Evolutionary conservation across 2,329 filamentous ascomycete genomes (phyloP), one percentile per base, ranked within the genome.

Genomic region (Colletotrichum cuscutae): DNA sequence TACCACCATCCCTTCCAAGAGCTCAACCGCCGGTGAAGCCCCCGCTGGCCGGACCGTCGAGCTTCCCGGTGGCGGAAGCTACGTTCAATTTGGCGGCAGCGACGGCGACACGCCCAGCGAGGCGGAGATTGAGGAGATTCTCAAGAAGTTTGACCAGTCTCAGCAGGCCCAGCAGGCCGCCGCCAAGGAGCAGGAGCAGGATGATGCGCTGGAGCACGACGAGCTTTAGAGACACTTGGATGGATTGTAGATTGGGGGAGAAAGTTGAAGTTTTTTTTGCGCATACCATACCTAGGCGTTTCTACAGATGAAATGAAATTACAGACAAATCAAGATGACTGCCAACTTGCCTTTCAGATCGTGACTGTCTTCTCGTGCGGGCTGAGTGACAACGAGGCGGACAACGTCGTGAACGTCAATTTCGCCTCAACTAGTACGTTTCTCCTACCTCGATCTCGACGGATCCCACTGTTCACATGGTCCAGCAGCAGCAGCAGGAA

Each of bases 91-190:
- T 22, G 73, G 74, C 26, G 75, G 74, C 63, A 74, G 68, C 32
- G 60, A 71, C 28, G 74, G 62, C n/a, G 71, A 74, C 71, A 58
- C 42, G 80, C 86, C 82, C 26, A 84, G 81, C 46, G 81, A 84
- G 53, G 86, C 87, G 76, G 82, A 88, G 77, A 85, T 89, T 68
- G 84, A 90, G 77, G 86, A 87, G 77, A 87, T 90, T 65, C 74
- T 83, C 65, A 80, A 80, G 69, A 79, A 82, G 76, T 76, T 81
- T 26, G 78, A 80, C 73, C 78, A 79, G 67, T 65, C 62, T 49
- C 76, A 80, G 76, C 75, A 80, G 60, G 70, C 37, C 32, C 59
- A 61, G 12, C 66, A 65, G 72, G 77, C 78, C 46, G 75, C 26
- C 9, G 46, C 42, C 28, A 13, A 53, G 28, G 42, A 79, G 37